Base-by-base conservation (phyloP, 2,329 filamentous ascomycete species). In the Madurella fahalii region DNA sequence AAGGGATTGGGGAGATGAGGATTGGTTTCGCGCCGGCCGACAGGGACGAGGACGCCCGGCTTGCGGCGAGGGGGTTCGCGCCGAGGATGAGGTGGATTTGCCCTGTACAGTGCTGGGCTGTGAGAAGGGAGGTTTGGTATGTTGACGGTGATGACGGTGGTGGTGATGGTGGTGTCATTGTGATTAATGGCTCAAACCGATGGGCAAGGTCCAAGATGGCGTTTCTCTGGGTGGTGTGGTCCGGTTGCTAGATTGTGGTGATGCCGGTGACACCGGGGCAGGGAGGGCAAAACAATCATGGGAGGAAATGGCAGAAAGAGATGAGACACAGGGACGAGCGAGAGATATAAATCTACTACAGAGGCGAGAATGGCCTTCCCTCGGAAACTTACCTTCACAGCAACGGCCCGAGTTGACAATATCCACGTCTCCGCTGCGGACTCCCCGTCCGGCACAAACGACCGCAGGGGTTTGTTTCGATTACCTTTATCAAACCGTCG, bases 21-120 rank as follows among this genome's bases (percentile, higher is more conserved):
- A 94, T 81, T 0, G 94, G 90, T 45, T 72, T 82, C 47, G 94
- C 94, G 64, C 93, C 93, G 15, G 90, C 88, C 64, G 87, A 82
- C 48, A 96, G 72, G 2, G 90, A 92, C 67, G 90, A 89, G 12
- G 81, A 75, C 73, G 89, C 95, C 63, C 94, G 83, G 32, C 90
- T 82, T 50, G 87, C 87, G n/a, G 94, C 93, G 40, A 99, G 80
- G 13, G 93, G 85, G 65, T 92, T 94, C 34, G 87, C 85, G 56
- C 94, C 94, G 59, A 97, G 72, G 65, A 99, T 83, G 54, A 99
- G 78, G 69, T 99, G 94, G 40, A 92, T 71, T 67, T 90, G 87
- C 46, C 76, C 79, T 48, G 78, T 78, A 65, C 84, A 86, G 68
- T 91, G 84, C 61, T 87, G 78, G 47, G 88, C 85, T 44, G 88